phyloP scores from a whole-genome alignment of 768 basidiomycete genomes.

The Pholiota conissans region DNA sequence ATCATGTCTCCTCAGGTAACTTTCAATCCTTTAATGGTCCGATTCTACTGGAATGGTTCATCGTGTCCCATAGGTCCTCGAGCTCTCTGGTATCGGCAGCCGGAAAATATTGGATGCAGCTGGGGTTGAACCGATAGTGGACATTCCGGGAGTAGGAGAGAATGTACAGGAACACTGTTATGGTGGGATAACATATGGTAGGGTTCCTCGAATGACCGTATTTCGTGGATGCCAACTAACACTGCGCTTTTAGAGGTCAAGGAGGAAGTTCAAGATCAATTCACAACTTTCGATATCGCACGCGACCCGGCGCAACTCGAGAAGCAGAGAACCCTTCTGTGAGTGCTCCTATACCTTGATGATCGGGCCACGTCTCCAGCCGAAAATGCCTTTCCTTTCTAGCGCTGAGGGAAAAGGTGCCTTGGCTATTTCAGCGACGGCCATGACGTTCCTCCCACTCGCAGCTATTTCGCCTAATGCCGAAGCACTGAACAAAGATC shows the following conservation, averaged over 20 bases:
- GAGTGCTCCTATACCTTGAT: conserved; percentile 9
- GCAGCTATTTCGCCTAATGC: neutral
- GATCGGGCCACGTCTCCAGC: no score
- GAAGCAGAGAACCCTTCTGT: conserved; percentile 6
- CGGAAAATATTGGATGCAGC: neutral
- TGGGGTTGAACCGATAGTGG: neutral
- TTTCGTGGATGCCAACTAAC: neutral
- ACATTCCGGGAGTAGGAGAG: conserved; percentile 4
- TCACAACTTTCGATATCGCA: conserved; percentile 8
- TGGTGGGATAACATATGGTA: neutral
- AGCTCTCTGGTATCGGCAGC: conserved; percentile 4
- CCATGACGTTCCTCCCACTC: conserved; percentile 3
- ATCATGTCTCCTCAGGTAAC: neutral
- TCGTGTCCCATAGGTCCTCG: neutral
- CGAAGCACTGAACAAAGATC: neutral
- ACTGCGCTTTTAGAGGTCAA: neutral
- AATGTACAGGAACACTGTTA: neutral
- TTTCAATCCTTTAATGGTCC: neutral
- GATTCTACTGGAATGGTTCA: neutral
- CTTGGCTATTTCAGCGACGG: neutral
- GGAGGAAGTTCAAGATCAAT: conserved; percentile 1
- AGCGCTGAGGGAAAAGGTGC: conserved; percentile 4
- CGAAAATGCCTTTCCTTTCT: no score
- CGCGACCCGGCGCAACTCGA: neutral
- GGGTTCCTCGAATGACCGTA: neutral